Base-by-base conservation (phyloP, 2,329 filamentous ascomycete species). In the Cladophialophora psammophila region DNA sequence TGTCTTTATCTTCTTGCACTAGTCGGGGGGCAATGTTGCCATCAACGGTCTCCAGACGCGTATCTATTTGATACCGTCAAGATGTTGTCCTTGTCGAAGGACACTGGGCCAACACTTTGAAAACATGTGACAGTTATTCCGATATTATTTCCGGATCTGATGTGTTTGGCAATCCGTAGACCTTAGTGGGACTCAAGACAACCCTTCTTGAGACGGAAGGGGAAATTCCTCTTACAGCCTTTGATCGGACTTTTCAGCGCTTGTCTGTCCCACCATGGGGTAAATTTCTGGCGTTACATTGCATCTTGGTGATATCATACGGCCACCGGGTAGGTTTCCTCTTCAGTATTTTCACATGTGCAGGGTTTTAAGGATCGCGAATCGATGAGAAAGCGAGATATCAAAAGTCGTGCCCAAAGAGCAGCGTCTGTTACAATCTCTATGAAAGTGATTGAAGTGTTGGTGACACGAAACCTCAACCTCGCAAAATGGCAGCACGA, bases 401-500 rank as follows among this genome's bases (percentile, higher is more conserved):
- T 50, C 13, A 12, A 50, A 26, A 13, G 18, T 50, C 20, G 18
- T 12, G 45, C 5, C 10, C 5, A 20, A 13, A 50, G 20, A 6
- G 9, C 3, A 31, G 45, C 20, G 10, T 50, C 20, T 50, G 26
- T 50, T 7, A 26, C 26, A 4, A 50, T 10, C 42, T 20, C 2
- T 50, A 1, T 50, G 9, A 31, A 18, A 31, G 45, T 13, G 45
- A 8, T 50, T 12, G 18, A 26, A 31, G 20, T 50, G 6, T 50
- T 12, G 18, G 45, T 7, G 18, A 13, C 53, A 32, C 12, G 15
- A 54, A 54, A 40, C n/a, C 9, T n/a, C 26, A 36, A 9, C 57
- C 34, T 38, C 20, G 38, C 48, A 13, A 48, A 34, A 82, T 82
- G 80, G 70, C 79, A 40, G 71, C 77, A 64, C 83, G 82, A 74